phyloP scores from a whole-genome alignment of 73 alveolate genomes.

The Blepharisma japonicum region DNA sequence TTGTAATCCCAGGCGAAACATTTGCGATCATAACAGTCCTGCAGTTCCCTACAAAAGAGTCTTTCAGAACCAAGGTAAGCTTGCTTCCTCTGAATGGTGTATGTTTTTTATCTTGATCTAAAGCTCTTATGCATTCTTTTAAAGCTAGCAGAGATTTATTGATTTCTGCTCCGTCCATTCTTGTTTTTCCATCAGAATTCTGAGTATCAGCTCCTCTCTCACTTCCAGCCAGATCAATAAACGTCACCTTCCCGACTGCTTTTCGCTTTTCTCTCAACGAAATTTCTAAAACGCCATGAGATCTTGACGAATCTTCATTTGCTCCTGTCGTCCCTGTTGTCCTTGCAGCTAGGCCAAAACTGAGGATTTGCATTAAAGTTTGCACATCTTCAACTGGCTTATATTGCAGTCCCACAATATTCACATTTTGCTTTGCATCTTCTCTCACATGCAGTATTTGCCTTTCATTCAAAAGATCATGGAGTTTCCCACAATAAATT shows the following conservation, averaged over 20 bases:
- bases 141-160: conserved; percentile 99
- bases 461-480: conserved; percentile 95
- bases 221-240: conserved; percentile 99
- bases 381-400: conserved; percentile 66
- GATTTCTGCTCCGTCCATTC: conserved; percentile 99
- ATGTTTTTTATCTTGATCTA: conserved; percentile 96
- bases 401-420: conserved; percentile 92
- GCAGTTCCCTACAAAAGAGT: conserved; percentile 99
- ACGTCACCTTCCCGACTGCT: conserved; percentile 84
- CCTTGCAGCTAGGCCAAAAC: conserved; percentile 69
- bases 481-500: conserved; percentile 99
- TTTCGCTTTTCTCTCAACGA: conserved; percentile 37
- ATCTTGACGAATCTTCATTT: conserved; percentile 58
- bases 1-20: conserved; percentile 93
- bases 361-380: conserved; percentile 70
- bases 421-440: conserved; percentile 97
- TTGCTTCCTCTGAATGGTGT: conserved; percentile 99
- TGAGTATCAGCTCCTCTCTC: conserved; percentile 85
- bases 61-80: conserved; percentile 97
- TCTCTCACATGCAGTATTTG: conserved; percentile 92
- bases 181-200: conserved; percentile 89
- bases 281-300: conserved; percentile 57
- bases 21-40: conserved; percentile 99
- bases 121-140: conserved; percentile 99
- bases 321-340: conserved; percentile 71